These are phyloP conservation scores for Daldinia bambusicola DNA, from an alignment of 495 filamentous ascomycete species.

Conservation along the genomic window DNA sequence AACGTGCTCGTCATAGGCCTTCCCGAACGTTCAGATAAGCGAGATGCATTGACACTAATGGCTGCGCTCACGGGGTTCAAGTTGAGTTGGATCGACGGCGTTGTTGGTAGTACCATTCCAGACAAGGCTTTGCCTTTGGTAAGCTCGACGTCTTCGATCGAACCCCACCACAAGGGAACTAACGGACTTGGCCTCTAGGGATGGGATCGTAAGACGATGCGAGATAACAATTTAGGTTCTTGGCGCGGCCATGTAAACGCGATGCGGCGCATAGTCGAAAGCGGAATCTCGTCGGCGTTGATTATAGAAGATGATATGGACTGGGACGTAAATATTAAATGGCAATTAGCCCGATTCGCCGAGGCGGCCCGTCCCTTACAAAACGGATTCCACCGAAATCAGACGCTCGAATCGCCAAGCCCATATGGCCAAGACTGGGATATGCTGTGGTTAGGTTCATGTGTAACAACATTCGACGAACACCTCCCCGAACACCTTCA, in stretches of 20 bases:
- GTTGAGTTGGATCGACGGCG: conserved; percentile 50
- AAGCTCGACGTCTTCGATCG: not conserved
- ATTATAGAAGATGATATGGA: conserved; percentile 69
- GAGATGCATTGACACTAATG: conserved; percentile 51
- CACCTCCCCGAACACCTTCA: conserved; percentile 30
- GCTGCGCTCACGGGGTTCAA: conserved; percentile 50
- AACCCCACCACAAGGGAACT: not conserved
- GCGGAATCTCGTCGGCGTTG: conserved; percentile 60
- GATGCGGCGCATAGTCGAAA: conserved; percentile 54
- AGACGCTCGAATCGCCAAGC: conserved; percentile 47
- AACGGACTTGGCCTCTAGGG: conserved; percentile 12
- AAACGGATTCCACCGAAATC: conserved; percentile 41
- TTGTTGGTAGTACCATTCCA: conserved; percentile 44
- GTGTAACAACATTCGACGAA: conserved; percentile 46
- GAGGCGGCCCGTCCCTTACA: conserved; percentile 47
- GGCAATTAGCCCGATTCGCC: conserved; percentile 59
- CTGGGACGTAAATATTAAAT: conserved; percentile 64
- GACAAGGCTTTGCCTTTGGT: conserved; percentile 46
- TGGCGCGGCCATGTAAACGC: conserved; percentile 43
- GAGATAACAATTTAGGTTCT: conserved; percentile 35
- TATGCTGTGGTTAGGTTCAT: conserved; percentile 67
- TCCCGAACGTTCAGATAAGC: conserved; percentile 51
- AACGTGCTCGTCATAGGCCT: conserved; percentile 47
- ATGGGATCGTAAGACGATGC: conserved; percentile 33
- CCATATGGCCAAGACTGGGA: conserved; percentile 71